A percentile compares a stretch with the other conserved stretches of the same genome.
Conservation (phyloP, 2,329 filamentous ascomycete species). For the Talaromyces sp. region DNA sequence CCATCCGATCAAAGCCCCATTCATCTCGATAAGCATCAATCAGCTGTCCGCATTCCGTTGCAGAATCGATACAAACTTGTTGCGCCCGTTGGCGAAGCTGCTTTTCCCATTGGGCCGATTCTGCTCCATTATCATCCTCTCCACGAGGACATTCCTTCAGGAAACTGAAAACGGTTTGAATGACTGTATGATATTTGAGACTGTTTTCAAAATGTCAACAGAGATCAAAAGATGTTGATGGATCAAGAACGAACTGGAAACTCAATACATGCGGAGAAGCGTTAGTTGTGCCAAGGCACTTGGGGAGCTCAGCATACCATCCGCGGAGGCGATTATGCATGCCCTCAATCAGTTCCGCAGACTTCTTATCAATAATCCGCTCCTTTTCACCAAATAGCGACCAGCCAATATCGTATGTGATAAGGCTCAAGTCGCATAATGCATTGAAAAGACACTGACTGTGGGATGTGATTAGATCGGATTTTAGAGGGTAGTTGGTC, state of each 20-base stretch:
- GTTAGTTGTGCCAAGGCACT: slow-evolving; percentile 13
- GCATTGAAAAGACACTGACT: slow-evolving; percentile 22
- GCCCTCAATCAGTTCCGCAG: slow-evolving; percentile 14
- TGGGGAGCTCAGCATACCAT: slow-evolving; percentile 19
- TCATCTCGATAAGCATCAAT: slow-evolving; percentile 28
- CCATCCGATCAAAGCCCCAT: slow-evolving; percentile 38
- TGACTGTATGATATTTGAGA: slow-evolving; percentile 42
- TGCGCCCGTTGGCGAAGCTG: slow-evolving; percentile 14
- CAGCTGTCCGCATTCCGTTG: slow-evolving; percentile 29
- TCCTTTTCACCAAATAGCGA: slow-evolving; percentile 18
- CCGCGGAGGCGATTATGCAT: slow-evolving; percentile 21
- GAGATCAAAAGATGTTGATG: background rate
- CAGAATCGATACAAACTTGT: slow-evolving; percentile 27
- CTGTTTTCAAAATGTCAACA: slow-evolving; percentile 21
- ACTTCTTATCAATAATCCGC: slow-evolving; percentile 5
- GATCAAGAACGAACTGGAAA: slow-evolving; percentile 9
- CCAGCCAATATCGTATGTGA: slow-evolving; percentile 22
- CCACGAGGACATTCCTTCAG: slow-evolving; percentile 14
- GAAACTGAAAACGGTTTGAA: slow-evolving; percentile 35
- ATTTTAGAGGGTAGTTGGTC: slow-evolving; percentile 23
- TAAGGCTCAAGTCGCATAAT: slow-evolving; percentile 22
- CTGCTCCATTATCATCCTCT: slow-evolving; percentile 1
- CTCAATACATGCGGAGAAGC: slow-evolving; percentile 14
- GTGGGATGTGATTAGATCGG: slow-evolving; percentile 17
- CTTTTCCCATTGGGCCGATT: slow-evolving; percentile 5